Conservation (phyloP, 257 asterid species). For the Thymus mandschuricus region DNA sequence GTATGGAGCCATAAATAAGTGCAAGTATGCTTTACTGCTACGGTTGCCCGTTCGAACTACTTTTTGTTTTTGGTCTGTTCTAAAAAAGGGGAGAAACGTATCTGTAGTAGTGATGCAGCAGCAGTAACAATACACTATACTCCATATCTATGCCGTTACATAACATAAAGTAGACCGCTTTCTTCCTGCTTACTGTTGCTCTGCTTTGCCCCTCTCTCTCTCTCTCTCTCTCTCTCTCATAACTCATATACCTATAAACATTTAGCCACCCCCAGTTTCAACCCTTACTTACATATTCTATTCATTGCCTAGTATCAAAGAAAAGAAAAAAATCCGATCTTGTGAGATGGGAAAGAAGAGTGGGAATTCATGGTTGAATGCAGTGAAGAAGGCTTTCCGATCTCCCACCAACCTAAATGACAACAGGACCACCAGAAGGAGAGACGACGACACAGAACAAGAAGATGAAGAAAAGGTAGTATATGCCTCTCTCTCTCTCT, state of each 20-base stretch:
- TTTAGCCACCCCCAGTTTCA: neutral
- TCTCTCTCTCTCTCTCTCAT: neutral
- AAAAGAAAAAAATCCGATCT: neutral
- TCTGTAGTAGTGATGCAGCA: conserved; percentile 8
- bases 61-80: conserved; percentile 4
- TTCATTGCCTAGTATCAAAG: too few species aligned
- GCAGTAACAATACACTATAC: too few species aligned
- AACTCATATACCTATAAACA: conserved; percentile 7
- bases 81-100: conserved; percentile 22
- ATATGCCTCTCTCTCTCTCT: neutral
- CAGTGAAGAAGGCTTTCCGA: conserved; percentile 73
- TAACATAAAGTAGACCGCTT: conserved; percentile 26
- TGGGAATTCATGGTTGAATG: conserved; percentile 69
- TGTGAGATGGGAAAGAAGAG: conserved; percentile 65
- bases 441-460: conserved; percentile 51
- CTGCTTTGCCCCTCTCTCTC: neutral
- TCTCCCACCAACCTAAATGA: conserved; percentile 57
- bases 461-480: conserved; percentile 62
- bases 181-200: conserved; percentile 26
- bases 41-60: neutral
- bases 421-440: conserved; percentile 44
- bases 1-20: neutral
- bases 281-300: too few species aligned
- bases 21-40: neutral
- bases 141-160: conserved; percentile 3